Base-by-base conservation (phyloP, 768 basidiomycete genomes). In the Calocybe gangraenosa region DNA sequence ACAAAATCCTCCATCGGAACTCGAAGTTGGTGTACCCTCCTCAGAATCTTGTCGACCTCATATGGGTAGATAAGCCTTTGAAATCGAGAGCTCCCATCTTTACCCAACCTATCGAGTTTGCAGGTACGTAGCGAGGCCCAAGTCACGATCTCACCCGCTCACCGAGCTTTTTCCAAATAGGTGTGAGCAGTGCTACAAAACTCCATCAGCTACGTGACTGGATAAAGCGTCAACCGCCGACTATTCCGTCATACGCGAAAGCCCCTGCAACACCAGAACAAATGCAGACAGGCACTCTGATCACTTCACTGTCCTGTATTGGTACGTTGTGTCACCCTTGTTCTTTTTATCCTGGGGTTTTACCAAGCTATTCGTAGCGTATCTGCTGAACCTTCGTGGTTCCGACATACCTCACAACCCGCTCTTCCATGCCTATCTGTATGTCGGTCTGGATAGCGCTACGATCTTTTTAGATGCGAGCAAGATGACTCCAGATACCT, bases 321-420 rank as follows among this genome's bases (percentile, higher is more conserved):
- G 85, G 85, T 85, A 52, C 45, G 79, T 64, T 14, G n/a, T n/a
- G n/a, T n/a, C n/a, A n/a, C n/a, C n/a, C n/a, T n/a, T n/a, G n/a
- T n/a, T n/a, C n/a, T n/a, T n/a, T n/a, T n/a, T n/a, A n/a, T n/a
- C n/a, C n/a, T n/a, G n/a, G n/a, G n/a, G n/a, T n/a, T n/a, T n/a
- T n/a, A n/a, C n/a, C n/a, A n/a, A n/a, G n/a, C n/a, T n/a, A n/a
- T n/a, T n/a, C n/a, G 11, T 66, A 80, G 95, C 95, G 0, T 96
- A 91, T 70, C 57, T 88, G 2, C 70, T 97, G 25, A 98, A 98
- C 58, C 68, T 94, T 43, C 85, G 95, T 39, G 94, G 93, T 28
- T 76, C 79, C 2, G 94, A 97, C 57, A 84, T 97, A 37, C 90
- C 91, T 0, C 90, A 82, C 71, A 93, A 91, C 59, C 95, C 95